Conservation (phyloP, 139 green algal species). For the Chlamydomonas sphaeroides region DNA sequence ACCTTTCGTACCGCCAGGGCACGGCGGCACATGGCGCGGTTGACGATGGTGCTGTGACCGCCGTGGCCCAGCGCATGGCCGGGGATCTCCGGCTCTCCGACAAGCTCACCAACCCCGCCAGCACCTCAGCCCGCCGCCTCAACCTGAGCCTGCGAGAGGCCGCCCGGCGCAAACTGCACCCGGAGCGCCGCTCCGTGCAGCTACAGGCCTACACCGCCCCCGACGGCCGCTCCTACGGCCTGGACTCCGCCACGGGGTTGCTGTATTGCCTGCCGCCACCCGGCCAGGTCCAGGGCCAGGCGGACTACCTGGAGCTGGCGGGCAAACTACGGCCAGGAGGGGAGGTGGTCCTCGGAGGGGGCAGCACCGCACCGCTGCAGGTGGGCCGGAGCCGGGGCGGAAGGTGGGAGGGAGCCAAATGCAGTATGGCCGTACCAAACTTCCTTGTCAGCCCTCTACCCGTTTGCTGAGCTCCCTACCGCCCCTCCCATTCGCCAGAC, state of each 20-base stretch:
- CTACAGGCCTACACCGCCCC: slow-evolving; percentile 8
- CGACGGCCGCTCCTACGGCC: slow-evolving; percentile 6
- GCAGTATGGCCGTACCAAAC: no score
- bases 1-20: not conserved
- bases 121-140: not conserved
- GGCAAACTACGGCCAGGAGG: slow-evolving; percentile 31
- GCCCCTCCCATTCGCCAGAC: not conserved
- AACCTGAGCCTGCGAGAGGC: slow-evolving; percentile 21
- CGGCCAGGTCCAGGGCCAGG: not conserved
- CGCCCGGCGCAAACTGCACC: slow-evolving; percentile 25
- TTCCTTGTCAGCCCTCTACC: no score
- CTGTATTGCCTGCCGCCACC: slow-evolving; percentile 3
- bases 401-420: no score
- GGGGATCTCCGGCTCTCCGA: slow-evolving; percentile 17
- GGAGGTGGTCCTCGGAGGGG: not conserved
- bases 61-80: slow-evolving; percentile 21
- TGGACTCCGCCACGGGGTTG: slow-evolving; percentile 19
- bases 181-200: slow-evolving; percentile 3
- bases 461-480: no score
- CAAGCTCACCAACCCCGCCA: not conserved
- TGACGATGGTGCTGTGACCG: not conserved
- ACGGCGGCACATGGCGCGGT: not conserved
- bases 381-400: not conserved
- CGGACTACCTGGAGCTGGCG: slow-evolving; percentile 35
- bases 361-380: slow-evolving; percentile 1